These are phyloP conservation scores for Cairneyella variabilis DNA, from an alignment of 495 filamentous ascomycete species.

Conservation along the genomic window DNA sequence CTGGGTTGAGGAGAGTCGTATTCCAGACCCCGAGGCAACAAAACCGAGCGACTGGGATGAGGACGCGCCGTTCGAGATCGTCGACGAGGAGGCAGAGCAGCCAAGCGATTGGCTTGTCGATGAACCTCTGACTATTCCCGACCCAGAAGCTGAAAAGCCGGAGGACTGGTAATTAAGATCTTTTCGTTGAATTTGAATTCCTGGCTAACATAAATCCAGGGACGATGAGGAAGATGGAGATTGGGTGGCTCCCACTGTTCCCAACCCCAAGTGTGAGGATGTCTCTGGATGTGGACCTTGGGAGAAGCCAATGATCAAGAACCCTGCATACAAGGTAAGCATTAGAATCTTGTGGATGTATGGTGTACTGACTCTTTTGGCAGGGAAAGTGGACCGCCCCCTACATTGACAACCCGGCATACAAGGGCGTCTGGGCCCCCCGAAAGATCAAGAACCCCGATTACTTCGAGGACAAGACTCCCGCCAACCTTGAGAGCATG, in stretches of 20 bases:
- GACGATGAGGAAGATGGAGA: conserved; percentile 96
- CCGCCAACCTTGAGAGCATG: conserved; percentile 95
- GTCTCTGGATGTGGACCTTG: conserved; percentile 93
- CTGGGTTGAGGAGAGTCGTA: conserved; percentile 92
- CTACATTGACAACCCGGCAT: conserved; percentile 94
- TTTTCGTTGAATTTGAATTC: not conserved
- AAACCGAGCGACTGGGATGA: conserved; percentile 99
- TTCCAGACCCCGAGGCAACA: conserved; percentile 85
- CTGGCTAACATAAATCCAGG: not conserved
- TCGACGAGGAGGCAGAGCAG: conserved; percentile 87
- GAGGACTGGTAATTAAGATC: conserved; percentile 81
- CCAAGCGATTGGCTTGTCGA: conserved; percentile 96
- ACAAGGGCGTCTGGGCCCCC: conserved; percentile 86
- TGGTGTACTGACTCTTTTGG: too few relatives aligned
- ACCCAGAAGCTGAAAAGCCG: conserved; percentile 97
- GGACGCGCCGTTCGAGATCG: conserved; percentile 92
- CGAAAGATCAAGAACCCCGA: conserved; percentile 95
- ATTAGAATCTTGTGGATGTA: too few relatives aligned
- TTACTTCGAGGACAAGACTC: conserved; percentile 97
- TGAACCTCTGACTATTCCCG: conserved; percentile 79
- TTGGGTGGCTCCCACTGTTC: conserved; percentile 77
- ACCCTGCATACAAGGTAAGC: conserved; percentile 98
- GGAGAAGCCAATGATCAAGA: conserved; percentile 88
- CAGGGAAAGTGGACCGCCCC: conserved; percentile 97
- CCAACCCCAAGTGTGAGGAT: conserved; percentile 90